Evolutionary conservation across 2,329 filamentous ascomycete genomes (phyloP).

Genomic region (Clonostachys sp.): DNA sequence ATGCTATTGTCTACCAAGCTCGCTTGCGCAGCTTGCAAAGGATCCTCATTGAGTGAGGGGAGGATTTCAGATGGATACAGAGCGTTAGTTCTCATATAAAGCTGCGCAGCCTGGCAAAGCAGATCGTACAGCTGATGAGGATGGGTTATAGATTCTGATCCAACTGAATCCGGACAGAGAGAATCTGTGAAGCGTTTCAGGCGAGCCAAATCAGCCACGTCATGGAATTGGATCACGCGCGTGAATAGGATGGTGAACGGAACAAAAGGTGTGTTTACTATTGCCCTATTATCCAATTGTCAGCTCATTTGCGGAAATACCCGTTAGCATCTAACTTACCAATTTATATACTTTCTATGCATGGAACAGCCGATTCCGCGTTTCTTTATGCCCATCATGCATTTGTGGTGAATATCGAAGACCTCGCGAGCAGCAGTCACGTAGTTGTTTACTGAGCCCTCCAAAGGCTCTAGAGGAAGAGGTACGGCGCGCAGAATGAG

Average conservation of each 20-base stretch:
- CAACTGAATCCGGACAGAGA: slow-evolving; percentile 9
- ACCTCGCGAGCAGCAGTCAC: slow-evolving; percentile 21
- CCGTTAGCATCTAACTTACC: slow-evolving; percentile 10
- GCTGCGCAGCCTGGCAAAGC: slow-evolving; percentile 21
- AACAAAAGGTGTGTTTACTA: slow-evolving; percentile 27
- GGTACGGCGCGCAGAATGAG: slow-evolving; percentile 21
- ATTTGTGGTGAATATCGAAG: slow-evolving; percentile 24
- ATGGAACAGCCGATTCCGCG: slow-evolving; percentile 16
- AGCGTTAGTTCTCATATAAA: slow-evolving; percentile 11
- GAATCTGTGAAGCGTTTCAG: slow-evolving; percentile 24
- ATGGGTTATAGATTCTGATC: slow-evolving; percentile 15
- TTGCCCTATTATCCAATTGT: slow-evolving; percentile 15
- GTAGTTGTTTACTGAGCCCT: slow-evolving; percentile 12
- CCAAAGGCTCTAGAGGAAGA: background rate
- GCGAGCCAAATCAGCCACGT: slow-evolving; percentile 1
- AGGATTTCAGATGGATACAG: too few species aligned
- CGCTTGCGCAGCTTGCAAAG: background rate
- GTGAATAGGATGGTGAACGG: slow-evolving; percentile 29
- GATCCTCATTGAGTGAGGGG: background rate
- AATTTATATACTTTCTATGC: slow-evolving; percentile 26
- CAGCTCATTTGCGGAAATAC: background rate
- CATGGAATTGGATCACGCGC: slow-evolving; percentile 13
- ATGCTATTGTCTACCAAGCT: too few species aligned
- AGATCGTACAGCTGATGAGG: slow-evolving; percentile 24
- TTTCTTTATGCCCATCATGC: slow-evolving; percentile 14